Percentiles rank a stretch among this genome's conserved stretches.
Evolutionary conservation across 495 filamentous ascomycete genomes (phyloP).

Genomic region (Mytilinidion resinicola): DNA sequence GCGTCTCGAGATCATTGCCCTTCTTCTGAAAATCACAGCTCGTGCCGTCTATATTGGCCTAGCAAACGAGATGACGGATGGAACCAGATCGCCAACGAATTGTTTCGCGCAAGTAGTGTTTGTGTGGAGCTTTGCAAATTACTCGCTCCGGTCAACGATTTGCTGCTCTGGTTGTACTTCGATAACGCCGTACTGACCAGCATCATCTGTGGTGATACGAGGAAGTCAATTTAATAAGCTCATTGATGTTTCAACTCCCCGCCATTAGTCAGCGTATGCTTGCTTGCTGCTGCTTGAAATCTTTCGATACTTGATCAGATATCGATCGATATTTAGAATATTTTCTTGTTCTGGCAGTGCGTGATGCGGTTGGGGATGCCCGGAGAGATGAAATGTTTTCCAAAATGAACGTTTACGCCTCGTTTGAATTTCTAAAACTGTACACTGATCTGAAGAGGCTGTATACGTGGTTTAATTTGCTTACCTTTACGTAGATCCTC

Average conservation of each 20-base stretch:
- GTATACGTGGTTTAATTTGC: too few species aligned
- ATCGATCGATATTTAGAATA: too few species aligned
- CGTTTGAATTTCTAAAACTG: too few species aligned
- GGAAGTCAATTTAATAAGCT: neutral
- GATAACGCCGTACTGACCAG: constrained; percentile 5
- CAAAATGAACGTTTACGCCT: too few species aligned
- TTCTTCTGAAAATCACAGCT: constrained; percentile 5
- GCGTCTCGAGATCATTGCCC: constrained; percentile 13
- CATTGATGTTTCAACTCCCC: neutral
- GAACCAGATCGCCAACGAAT: constrained; percentile 7
- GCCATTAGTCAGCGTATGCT: neutral
- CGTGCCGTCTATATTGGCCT: constrained; percentile 4
- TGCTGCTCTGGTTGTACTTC: constrained; percentile 14
- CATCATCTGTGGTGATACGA: constrained; percentile 8
- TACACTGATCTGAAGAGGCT: too few species aligned
- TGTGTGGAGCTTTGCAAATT: constrained; percentile 11
- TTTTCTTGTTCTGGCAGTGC: too few species aligned
- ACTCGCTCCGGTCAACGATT: constrained; percentile 12
- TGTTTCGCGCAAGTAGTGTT: constrained; percentile 10
- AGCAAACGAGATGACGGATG: neutral
- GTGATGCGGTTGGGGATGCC: too few species aligned
- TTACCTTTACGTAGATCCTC: constrained; percentile 1
- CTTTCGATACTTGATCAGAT: too few species aligned
- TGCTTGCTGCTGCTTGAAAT: neutral
- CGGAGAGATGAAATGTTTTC: too few species aligned